Base-by-base conservation (phyloP, 2,329 filamentous ascomycete species). In the Orbilia ellipsospora region DNA sequence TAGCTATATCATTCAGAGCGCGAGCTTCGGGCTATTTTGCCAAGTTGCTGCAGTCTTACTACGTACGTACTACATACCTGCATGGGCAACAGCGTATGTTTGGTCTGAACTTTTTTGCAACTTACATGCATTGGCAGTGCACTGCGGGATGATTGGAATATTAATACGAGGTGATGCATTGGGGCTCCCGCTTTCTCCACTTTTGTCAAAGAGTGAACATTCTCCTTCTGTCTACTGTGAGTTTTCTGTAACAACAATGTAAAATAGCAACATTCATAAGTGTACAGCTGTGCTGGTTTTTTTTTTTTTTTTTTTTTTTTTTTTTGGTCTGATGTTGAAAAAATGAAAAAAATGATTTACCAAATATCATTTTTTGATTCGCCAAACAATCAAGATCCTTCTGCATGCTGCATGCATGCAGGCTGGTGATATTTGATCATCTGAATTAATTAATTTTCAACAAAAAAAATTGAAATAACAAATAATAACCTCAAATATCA, bases 321-420 rank as follows among this genome's bases (percentile, higher is more conserved):
- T 48, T 48, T 48, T 68, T 68, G 70, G 51, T 75, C 59, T 55
- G 72, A 75, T 75, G 45, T 75, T 69, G 52, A 52, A 45, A 51
- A 65, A 63, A 26, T 65, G 59, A 45, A 52, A 45, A 51, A 65
- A 63, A 26, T 65, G 59, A 45, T 48, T n/a, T 59, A 31, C 56
- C 59, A 18, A 45, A 26, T 12, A 56, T 18, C 15, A 57, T 13
- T 31, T 31, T 61, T 44, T 51, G 26, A 69, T 75, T 75, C 64
- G 72, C 15, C 36, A 23, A 60, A 40, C 16, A 31, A 54, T 48
- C 52, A 52, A 65, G 64, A 75, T 69, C 64, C 54, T 75, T 45
- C 64, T 75, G 72, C 72, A 75, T 54, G 40, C 64, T 75, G 72
- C 72, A 75, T 69, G 72, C 72, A 75, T 75, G 72, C 72, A 75